Conservation (phyloP, 2,329 filamentous ascomycete species). For the Calonectria honghensis region DNA sequence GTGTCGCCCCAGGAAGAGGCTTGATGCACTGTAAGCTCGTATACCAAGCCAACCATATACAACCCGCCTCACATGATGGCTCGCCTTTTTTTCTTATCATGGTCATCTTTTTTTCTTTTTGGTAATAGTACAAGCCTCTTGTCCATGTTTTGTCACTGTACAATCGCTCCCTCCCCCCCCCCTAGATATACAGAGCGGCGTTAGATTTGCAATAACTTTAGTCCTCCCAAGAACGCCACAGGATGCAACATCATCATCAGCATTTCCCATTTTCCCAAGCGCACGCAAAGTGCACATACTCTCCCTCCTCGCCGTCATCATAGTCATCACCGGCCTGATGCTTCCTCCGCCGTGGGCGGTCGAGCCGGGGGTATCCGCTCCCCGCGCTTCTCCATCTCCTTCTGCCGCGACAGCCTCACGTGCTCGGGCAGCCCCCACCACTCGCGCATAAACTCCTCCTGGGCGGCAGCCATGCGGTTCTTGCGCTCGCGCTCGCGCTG, state of each 20-base stretch:
- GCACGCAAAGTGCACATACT: not conserved
- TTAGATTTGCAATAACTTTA: constrained; percentile 48
- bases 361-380: constrained; percentile 70
- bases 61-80: not conserved
- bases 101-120: constrained; percentile 17
- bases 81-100: not conserved
- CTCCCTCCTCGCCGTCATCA: not conserved
- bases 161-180: constrained; percentile 37
- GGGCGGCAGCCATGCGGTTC: constrained; percentile 74
- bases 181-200: constrained; percentile 45
- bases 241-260: constrained; percentile 47
- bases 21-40: not conserved
- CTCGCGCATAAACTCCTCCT: constrained; percentile 79
- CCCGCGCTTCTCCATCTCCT: constrained; percentile 67
- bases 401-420: constrained; percentile 69
- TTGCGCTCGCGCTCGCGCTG: constrained; percentile 80
- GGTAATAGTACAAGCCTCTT: constrained; percentile 40
- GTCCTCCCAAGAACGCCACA: constrained; percentile 48
- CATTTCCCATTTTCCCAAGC: not conserved
- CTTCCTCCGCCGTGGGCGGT: constrained; percentile 36
- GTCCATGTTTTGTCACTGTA: constrained; percentile 37
- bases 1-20: not conserved
- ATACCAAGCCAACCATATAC: not conserved
- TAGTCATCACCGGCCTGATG: constrained; percentile 33
- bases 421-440: constrained; percentile 80